Percentiles rank a stretch among this genome's conserved stretches.
phyloP scores from a whole-genome alignment of 306 rosid species.

The Fragaria nilgerrensis region DNA sequence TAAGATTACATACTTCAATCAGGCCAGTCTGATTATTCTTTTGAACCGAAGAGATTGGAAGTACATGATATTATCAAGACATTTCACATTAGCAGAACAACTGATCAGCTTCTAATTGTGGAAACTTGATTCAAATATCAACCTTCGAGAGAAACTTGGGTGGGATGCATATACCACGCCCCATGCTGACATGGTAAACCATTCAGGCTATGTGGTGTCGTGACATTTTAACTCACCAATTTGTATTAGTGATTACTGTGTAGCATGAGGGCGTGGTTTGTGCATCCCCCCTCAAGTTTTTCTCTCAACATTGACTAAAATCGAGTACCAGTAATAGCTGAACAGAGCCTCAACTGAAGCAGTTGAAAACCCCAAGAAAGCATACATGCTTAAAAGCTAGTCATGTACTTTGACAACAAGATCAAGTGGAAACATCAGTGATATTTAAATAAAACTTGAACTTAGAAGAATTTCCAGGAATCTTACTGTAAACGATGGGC shows the following conservation, averaged over 20 bases:
- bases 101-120: background rate
- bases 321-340: background rate
- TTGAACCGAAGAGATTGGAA: background rate
- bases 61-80: background rate
- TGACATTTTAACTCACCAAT: background rate
- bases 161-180: background rate
- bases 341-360: background rate
- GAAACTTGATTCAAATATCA: conserved; percentile 2
- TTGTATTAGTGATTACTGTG: background rate
- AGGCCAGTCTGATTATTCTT: background rate
- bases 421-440: background rate
- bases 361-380: background rate
- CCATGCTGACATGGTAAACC: background rate
- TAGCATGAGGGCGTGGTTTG: background rate
- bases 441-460: background rate
- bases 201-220: background rate
- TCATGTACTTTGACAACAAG: background rate
- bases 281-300: background rate
- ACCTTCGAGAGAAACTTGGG: background rate
- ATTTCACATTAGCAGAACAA: conserved; percentile 2
- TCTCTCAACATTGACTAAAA: background rate
- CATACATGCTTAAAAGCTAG: background rate
- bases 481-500: conserved; percentile 75
- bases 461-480: background rate
- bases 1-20: conserved; percentile 8